These are phyloP conservation scores for Phoenix roebelenii DNA, from an alignment of 176 grass and related monocot genomes.

Conservation along the genomic window DNA sequence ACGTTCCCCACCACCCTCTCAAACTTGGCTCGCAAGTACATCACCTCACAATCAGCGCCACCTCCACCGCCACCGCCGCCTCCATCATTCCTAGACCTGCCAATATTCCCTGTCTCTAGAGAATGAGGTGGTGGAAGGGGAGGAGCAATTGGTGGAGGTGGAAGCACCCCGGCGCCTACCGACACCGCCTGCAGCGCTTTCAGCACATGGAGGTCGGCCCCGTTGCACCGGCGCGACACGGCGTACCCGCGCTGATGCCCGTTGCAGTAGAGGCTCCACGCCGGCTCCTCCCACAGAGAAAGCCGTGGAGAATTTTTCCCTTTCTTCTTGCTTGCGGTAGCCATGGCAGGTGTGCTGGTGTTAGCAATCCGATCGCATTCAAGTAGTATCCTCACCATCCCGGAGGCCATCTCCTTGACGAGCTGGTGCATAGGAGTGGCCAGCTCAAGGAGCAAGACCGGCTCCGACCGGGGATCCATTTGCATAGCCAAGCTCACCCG, in stretches of 20 bases:
- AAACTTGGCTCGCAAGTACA: slow-evolving; percentile 16
- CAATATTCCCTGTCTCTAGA: background rate
- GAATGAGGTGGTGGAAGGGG: background rate
- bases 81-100: background rate
- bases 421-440: background rate
- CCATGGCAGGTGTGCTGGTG: too few species aligned
- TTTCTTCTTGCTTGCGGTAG: background rate
- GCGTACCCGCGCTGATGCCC: background rate
- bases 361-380: background rate
- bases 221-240: background rate
- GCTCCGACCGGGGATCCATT: background rate
- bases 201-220: slow-evolving; percentile 13
- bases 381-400: slow-evolving; percentile 4
- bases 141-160: background rate
- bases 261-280: slow-evolving; percentile 7
- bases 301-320: background rate
- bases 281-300: background rate
- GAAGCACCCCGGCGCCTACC: slow-evolving; percentile 1
- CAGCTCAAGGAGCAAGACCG: slow-evolving; percentile 10
- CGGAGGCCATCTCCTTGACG: slow-evolving; percentile 6
- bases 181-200: slow-evolving; percentile 7
- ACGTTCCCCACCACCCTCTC: slow-evolving; percentile 9
- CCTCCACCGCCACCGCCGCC: too few species aligned
- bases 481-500: slow-evolving; percentile 18
- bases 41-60: background rate